Percentiles rank a stretch among this genome's conserved stretches.
phyloP scores from a whole-genome alignment of 495 filamentous ascomycete species.

The Aspergillus ellipticus region DNA sequence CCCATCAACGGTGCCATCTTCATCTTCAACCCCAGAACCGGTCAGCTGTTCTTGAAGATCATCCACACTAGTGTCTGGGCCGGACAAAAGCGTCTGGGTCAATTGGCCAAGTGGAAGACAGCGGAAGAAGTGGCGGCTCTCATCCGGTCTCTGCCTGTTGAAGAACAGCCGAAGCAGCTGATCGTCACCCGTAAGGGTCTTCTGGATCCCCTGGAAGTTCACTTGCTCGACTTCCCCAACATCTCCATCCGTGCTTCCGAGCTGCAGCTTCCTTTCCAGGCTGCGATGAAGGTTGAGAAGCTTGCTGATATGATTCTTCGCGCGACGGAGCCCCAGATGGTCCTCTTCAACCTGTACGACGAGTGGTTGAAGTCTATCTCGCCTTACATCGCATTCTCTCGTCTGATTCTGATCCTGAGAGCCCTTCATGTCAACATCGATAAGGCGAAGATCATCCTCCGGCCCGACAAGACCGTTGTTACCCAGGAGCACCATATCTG shows the following conservation, averaged over 20 bases:
- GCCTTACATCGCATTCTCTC: conserved; percentile 97
- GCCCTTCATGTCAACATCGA: conserved; percentile 97
- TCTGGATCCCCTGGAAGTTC: conserved; percentile 95
- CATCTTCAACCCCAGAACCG: conserved; percentile 98
- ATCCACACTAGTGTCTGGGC: conserved; percentile 99
- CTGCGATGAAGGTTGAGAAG: conserved; percentile 99
- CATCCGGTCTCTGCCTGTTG: conserved; percentile 93
- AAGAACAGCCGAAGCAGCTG: conserved; percentile 98
- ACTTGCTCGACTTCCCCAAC: conserved; percentile 97
- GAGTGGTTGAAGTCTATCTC: conserved; percentile 99
- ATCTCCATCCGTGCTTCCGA: conserved; percentile 99
- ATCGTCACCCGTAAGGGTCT: conserved; percentile 98
- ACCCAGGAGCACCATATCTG: conserved; percentile 99
- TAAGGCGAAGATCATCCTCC: conserved; percentile 94
- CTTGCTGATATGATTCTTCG: conserved; percentile 98
- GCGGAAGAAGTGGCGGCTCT: conserved; percentile 99
- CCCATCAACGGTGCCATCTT: conserved; percentile 99
- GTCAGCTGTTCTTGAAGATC: conserved; percentile 98
- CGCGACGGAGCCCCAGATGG: conserved; percentile 98
- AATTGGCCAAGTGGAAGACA: conserved; percentile 99
- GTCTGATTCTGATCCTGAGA: conserved; percentile 89
- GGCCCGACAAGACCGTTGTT: conserved; percentile 98
- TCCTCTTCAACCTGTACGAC: conserved; percentile 98
- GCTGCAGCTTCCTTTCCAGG: conserved; percentile 97
- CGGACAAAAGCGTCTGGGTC: conserved; percentile 97